phyloP scores from a whole-genome alignment of 208 protist species.

The Kentomonas sorsogonicus region DNA sequence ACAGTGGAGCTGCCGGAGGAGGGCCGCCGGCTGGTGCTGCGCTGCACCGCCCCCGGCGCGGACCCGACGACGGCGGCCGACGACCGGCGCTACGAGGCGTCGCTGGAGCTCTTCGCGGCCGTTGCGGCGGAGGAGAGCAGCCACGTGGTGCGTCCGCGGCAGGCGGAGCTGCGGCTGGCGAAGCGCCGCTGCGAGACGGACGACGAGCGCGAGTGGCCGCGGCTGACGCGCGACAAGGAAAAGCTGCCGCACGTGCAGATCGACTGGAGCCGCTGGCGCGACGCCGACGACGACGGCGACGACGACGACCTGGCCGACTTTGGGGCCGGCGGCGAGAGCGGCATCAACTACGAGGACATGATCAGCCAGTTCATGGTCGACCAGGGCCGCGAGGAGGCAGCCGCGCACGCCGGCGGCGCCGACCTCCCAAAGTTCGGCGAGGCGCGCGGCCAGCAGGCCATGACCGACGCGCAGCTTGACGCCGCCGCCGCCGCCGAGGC shows the following conservation, averaged over 20 bases:
- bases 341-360: conserved; percentile 26
- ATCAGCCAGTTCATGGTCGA: conserved; percentile 42
- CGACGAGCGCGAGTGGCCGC: conserved; percentile 60
- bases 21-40: conserved; percentile 37
- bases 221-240: no score
- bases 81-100: conserved; percentile 41
- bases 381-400: conserved; percentile 23
- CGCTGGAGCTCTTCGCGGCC: conserved; percentile 46
- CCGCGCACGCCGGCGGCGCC: conserved; percentile 18
- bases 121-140: conserved; percentile 73
- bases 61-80: conserved; percentile 16
- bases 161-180: conserved; percentile 74
- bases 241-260: conserved; percentile 64
- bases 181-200: conserved; percentile 41
- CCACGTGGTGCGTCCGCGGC: conserved; percentile 59
- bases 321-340: conserved; percentile 19
- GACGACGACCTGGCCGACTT: conserved; percentile 25
- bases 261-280: conserved; percentile 82
- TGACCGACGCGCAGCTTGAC: neutral
- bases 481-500: conserved; percentile 3
- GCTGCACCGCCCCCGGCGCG: no score
- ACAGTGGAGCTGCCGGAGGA: conserved; percentile 50
- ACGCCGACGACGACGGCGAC: conserved; percentile 60
- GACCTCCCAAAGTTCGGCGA: conserved; percentile 24
- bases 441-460: conserved; percentile 14